phyloP scores from a whole-genome alignment of 163 green algal genomes.

The Chlamydomonas reinhardtii region DNA sequence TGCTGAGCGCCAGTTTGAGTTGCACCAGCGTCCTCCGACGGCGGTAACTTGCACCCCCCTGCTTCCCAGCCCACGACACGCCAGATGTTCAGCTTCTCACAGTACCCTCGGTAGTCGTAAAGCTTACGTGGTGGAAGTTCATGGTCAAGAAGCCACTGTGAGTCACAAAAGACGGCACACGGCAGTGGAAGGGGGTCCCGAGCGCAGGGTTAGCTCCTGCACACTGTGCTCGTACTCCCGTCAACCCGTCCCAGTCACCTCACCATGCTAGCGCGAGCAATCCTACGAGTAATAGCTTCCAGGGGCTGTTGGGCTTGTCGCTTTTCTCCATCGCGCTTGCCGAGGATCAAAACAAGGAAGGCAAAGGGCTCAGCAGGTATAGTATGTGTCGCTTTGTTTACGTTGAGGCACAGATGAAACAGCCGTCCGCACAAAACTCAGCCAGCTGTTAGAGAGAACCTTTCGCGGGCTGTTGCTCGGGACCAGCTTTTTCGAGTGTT shows the following conservation, averaged over 20 bases:
- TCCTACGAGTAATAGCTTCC: slow-evolving; percentile 4
- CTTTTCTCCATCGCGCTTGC: not conserved
- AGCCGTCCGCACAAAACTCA: not conserved
- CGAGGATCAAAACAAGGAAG: not conserved
- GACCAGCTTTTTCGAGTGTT: no score
- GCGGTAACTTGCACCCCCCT: no score
- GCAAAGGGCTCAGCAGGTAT: not conserved
- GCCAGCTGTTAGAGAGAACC: not conserved
- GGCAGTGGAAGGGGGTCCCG: not conserved
- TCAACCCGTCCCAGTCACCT: not conserved
- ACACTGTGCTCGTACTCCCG: no score
- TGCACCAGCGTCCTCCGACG: no score
- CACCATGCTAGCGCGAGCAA: slow-evolving; percentile 31
- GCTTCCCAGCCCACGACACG: no score
- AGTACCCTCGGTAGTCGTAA: no score
- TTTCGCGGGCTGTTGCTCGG: no score
- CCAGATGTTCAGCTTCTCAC: no score
- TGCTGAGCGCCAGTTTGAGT: no score
- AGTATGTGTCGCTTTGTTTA: not conserved
- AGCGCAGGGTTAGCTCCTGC: no score
- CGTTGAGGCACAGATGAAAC: not conserved
- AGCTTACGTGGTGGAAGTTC: slow-evolving; percentile 57
- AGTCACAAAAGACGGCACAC: not conserved
- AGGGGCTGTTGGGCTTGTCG: slow-evolving; percentile 21
- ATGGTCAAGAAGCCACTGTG: slow-evolving; percentile 53